Evolutionary conservation across 2,329 filamentous ascomycete genomes (phyloP).

Genomic region (Onygenales sp.): DNA sequence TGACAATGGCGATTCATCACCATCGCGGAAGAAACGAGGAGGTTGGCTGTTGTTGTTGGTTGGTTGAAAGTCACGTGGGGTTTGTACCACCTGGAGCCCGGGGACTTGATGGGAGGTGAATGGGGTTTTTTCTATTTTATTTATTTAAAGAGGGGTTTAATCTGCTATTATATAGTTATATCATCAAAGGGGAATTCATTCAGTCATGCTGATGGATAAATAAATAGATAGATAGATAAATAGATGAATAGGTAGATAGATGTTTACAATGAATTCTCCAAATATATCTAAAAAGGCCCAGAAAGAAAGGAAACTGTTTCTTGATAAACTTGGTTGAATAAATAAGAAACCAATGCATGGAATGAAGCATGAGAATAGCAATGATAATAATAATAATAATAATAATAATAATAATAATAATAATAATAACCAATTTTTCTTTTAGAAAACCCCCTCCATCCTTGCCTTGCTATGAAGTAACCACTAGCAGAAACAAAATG

Average conservation of each 20-base stretch:
- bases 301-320: background rate
- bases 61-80: background rate
- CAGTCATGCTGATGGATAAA: background rate
- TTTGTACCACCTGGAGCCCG: background rate
- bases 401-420: background rate
- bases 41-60: too few relatives aligned
- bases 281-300: background rate
- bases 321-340: background rate
- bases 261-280: background rate
- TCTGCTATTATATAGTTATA: background rate
- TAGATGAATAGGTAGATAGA: background rate
- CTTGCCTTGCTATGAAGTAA: background rate
- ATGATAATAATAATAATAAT: background rate
- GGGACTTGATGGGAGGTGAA: background rate
- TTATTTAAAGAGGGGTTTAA: background rate
- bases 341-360: background rate
- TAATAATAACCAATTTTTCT: background rate
- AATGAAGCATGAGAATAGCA: background rate
- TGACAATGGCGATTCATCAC: background rate
- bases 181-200: background rate
- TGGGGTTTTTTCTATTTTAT: background rate
- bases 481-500: too few relatives aligned
- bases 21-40: background rate
- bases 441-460: background rate
- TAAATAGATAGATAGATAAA: background rate